A percentile compares a stretch with the other conserved stretches of the same genome.
Conservation (phyloP, 148 eudicot genomes). For the Camellia lanceoleosa region DNA sequence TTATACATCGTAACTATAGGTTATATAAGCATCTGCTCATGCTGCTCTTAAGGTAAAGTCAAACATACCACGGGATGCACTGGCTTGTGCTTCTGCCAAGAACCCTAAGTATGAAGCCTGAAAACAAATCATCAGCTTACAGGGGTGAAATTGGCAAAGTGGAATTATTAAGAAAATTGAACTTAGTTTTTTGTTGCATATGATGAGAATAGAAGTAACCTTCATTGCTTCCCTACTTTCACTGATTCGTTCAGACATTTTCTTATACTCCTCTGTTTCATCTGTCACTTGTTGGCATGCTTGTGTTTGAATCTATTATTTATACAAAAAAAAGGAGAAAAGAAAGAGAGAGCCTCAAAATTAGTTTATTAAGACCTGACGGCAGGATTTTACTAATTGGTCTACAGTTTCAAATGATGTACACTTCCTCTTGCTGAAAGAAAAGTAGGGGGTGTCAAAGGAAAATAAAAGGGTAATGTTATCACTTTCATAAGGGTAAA, state of each 20-base stretch:
- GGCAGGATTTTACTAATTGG: not conserved
- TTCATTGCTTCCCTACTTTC: no score
- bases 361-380: conserved; percentile 1
- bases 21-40: not conserved
- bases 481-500: not conserved
- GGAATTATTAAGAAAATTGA: conserved; percentile 3
- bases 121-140: not conserved
- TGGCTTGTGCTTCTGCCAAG: conserved; percentile 62
- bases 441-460: not conserved
- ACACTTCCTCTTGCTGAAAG: not conserved
- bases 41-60: not conserved
- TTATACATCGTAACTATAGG: not conserved
- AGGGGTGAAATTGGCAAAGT: not conserved
- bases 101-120: conserved; percentile 40
- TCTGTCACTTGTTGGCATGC: no score
- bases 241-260: no score
- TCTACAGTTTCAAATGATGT: not conserved
- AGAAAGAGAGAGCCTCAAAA: not conserved
- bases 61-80: conserved; percentile 63
- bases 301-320: no score
- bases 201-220: no score
- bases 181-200: no score
- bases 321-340: not conserved
- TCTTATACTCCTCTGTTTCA: no score
- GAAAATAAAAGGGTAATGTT: not conserved